A percentile compares a stretch with the other conserved stretches of the same genome.
Conservation (phyloP, 2,329 filamentous ascomycete species). For the Xylaria digitata region DNA sequence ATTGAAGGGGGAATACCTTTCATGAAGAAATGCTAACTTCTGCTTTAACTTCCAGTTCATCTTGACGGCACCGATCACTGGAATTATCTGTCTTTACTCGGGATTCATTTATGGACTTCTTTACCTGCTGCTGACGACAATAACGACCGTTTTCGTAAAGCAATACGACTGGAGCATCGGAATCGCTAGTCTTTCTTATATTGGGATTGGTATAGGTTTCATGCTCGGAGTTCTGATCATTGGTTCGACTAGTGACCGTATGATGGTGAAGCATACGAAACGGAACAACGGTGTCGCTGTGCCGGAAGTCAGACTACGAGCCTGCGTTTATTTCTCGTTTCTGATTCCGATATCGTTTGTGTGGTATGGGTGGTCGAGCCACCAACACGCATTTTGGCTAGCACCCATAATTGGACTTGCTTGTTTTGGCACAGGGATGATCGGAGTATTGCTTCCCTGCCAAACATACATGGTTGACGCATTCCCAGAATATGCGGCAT, state of each 20-base stretch:
- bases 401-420: constrained; percentile 32
- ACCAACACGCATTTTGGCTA: constrained; percentile 33
- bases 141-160: constrained; percentile 30
- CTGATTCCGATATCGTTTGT: constrained; percentile 33
- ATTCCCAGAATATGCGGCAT: constrained; percentile 35
- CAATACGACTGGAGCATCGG: constrained; percentile 33
- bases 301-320: constrained; percentile 30
- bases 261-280: constrained; percentile 29
- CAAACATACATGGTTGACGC: constrained; percentile 38
- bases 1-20: background rate
- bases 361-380: constrained; percentile 33
- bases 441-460: constrained; percentile 33
- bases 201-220: constrained; percentile 35
- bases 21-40: background rate
- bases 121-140: constrained; percentile 35
- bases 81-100: constrained; percentile 30
- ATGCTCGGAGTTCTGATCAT: constrained; percentile 26
- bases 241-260: constrained; percentile 27
- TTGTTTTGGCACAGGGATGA: constrained; percentile 31
- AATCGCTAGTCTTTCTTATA: constrained; percentile 31
- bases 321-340: constrained; percentile 35
- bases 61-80: constrained; percentile 30
- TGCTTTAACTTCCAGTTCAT: constrained; percentile 21
- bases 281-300: constrained; percentile 16
- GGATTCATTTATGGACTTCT: constrained; percentile 34